Conservation (phyloP, 352 stramenopile species). For the Globisporangium irregulare region DNA sequence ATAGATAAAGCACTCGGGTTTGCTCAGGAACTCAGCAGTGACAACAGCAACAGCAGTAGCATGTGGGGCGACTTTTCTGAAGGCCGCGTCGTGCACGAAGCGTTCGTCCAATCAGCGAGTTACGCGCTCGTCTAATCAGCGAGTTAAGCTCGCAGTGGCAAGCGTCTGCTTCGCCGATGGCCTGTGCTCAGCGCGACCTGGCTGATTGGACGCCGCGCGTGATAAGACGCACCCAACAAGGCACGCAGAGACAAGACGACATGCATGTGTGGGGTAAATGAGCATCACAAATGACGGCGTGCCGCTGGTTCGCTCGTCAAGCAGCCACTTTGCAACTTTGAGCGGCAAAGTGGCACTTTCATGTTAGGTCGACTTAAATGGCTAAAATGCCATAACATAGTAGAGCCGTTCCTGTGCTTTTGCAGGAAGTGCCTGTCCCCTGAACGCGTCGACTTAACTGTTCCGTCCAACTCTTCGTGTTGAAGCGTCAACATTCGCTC, state of each 20-base stretch:
- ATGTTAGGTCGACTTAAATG: too few species aligned
- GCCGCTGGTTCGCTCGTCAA: background rate
- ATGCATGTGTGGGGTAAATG: background rate
- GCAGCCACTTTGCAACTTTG: background rate
- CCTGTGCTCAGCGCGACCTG: background rate
- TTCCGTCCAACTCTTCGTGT: background rate
- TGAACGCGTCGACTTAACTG: too few species aligned
- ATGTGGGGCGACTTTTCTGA: background rate
- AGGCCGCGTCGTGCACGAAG: background rate
- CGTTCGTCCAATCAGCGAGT: background rate
- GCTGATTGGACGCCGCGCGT: conserved; percentile 8
- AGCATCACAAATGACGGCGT: too few species aligned
- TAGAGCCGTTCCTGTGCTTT: too few species aligned
- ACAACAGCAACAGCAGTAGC: background rate
- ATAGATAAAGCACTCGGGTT: too few species aligned
- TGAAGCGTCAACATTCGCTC: background rate
- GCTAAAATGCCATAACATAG: too few species aligned
- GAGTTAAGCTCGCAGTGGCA: background rate
- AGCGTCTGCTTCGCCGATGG: background rate
- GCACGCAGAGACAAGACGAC: background rate
- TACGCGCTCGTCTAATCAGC: background rate
- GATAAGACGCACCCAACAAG: conserved; percentile 5
- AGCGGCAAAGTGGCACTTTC: background rate
- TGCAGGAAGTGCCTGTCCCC: too few species aligned
- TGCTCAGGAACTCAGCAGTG: background rate